These are phyloP conservation scores for Phytophthora colocasiae DNA, from an alignment of 352 stramenopile genomes.

Conservation along the genomic window DNA sequence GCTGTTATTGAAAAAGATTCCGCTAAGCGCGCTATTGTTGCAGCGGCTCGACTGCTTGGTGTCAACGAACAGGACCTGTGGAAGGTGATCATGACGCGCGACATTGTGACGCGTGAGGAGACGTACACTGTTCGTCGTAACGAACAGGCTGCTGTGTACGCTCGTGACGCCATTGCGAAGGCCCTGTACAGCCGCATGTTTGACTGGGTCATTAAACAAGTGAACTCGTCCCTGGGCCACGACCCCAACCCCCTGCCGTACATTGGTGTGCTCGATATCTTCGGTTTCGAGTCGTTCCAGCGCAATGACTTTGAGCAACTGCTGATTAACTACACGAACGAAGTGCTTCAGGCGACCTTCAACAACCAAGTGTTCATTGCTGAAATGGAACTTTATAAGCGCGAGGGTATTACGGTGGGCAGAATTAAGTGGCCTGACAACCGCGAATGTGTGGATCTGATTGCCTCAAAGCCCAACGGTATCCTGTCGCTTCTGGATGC, in stretches of 20 bases:
- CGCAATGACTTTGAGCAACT: conserved; percentile 93
- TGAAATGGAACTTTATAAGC: conserved; percentile 92
- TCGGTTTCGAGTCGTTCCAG: conserved; percentile 92
- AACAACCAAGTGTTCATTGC: conserved; percentile 92
- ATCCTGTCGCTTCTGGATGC: conserved; percentile 87
- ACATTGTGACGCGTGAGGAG: conserved; percentile 87
- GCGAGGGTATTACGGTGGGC: conserved; percentile 90
- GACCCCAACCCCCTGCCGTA: conserved; percentile 82
- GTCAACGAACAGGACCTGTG: conserved; percentile 67
- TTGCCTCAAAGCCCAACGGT: conserved; percentile 81
- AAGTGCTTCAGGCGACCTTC: conserved; percentile 88
- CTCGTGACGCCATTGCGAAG: conserved; percentile 94
- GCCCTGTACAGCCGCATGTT: conserved; percentile 94
- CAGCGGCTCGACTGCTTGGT: conserved; percentile 71
- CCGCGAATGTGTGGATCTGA: conserved; percentile 91
- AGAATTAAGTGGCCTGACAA: conserved; percentile 94
- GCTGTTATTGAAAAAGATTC: conserved; percentile 76
- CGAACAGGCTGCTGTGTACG: conserved; percentile 86
- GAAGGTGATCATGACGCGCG: conserved; percentile 87
- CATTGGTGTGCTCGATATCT: conserved; percentile 93
- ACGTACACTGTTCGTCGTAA: conserved; percentile 87
- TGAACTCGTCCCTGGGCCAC: conserved; percentile 90
- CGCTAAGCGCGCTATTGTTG: conserved; percentile 63
- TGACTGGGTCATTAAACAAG: conserved; percentile 92
- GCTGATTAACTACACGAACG: conserved; percentile 92